Conservation (phyloP, 352 stramenopile genomes). For the Phytophthora boehmeriae region DNA sequence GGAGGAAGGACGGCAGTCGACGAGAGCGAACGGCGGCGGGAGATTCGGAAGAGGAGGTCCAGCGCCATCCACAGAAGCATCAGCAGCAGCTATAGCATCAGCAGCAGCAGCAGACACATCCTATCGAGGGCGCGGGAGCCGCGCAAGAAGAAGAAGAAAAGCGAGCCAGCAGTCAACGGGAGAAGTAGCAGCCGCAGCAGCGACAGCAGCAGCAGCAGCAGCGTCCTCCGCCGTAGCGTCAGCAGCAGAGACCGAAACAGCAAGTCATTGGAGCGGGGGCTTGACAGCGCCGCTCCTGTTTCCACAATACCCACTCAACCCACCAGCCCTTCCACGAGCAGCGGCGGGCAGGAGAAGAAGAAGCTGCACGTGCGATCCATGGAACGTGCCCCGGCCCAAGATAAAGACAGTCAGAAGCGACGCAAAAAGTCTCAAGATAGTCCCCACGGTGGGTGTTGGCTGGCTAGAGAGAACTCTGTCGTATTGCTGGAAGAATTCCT, state of each 20-base stretch:
- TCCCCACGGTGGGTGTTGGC: background rate
- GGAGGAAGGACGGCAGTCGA: constrained; percentile 34
- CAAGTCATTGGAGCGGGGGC: constrained; percentile 15
- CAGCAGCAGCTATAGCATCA: no score
- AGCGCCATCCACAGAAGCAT: constrained; percentile 19
- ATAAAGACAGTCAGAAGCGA: constrained; percentile 65
- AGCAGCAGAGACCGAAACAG: background rate
- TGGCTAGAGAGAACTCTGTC: no score
- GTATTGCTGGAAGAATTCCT: background rate
- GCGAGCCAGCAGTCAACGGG: background rate
- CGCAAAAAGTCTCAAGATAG: constrained; percentile 74
- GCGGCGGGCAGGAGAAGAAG: constrained; percentile 57
- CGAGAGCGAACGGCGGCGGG: constrained; percentile 15
- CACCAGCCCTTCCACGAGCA: constrained; percentile 39
- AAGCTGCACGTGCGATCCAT: constrained; percentile 68
- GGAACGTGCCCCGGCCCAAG: constrained; percentile 50
- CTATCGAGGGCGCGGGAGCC: background rate
- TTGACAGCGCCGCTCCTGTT: constrained; percentile 30
- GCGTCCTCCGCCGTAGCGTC: no score
- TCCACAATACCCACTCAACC: constrained; percentile 44
- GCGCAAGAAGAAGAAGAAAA: background rate
- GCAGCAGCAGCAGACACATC: constrained; percentile 11
- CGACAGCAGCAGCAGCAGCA: background rate
- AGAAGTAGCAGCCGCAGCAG: constrained; percentile 5
- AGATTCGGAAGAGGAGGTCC: constrained; percentile 25